Base-by-base conservation (phyloP, 495 filamentous ascomycete genomes). In the Penicillium robsamsonii region DNA sequence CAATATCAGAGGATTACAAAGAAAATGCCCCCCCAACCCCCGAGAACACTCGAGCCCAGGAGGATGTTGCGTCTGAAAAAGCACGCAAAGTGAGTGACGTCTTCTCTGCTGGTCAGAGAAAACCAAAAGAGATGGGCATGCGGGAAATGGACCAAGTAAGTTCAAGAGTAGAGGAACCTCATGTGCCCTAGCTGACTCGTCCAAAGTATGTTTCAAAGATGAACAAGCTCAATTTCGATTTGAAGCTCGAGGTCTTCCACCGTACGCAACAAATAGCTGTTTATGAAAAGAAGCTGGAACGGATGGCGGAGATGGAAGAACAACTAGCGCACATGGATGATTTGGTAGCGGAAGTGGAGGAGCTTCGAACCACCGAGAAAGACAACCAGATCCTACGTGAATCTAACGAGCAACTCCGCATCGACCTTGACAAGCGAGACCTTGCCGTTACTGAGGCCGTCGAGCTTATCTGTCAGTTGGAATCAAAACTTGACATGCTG, bases 221-320 rank as follows among this genome's bases (percentile, higher is more conserved):
- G 44, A 86, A 87, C 64, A 95, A 95, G 63, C 83, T 93, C 64
- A 94, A 96, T 62, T 97, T 96, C 64, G 89, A 92, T 64, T 76
- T 97, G 54, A 96, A 96, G 69, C 76, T 96, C 46, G 89, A 93
- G 57, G 77, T 96, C 2, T 89, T 83, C 62, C 88, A 96, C 59
- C 80, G 87, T 17, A 68, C 76, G 11, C 77, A 87, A 46, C 83
- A 90, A 31, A 78, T 90, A 58, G 71, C 78, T 15, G 73, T 76
- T n/a, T 50, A 92, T 51, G 87, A 91, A 67, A 81, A 85, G 47
- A 90, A 87, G 61, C 68, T 84, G 27, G 85, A 82, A 10, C 86
- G 86, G 46, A 81, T 90, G 43, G 74, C 87, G 30, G 84, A 88
- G 55, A 69, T 90, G 47, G 80, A 85, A 48, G 77, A 81, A 33